These are phyloP conservation scores for Falciphora oryzae DNA, from an alignment of 2,329 filamentous ascomycete genomes.

Conservation along the genomic window DNA sequence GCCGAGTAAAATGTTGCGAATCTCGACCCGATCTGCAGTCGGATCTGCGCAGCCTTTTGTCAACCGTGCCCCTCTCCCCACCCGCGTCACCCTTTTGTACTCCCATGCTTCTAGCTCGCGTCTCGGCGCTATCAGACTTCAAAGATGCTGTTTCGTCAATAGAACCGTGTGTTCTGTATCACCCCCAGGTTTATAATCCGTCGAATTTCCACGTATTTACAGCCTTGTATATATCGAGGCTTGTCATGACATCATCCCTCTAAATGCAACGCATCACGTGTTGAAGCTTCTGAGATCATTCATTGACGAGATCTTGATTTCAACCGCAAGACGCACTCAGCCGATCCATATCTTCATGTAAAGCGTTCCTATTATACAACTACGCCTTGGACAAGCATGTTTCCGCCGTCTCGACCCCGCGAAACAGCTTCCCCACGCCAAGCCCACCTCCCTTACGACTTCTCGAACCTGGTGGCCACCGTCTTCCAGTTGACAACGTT, in stretches of 20 bases:
- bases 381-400: too few relatives aligned
- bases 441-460: neutral
- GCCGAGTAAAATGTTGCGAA: too few relatives aligned
- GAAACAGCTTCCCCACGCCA: neutral
- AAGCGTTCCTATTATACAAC: neutral
- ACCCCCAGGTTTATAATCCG: too few relatives aligned
- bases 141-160: too few relatives aligned
- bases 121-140: too few relatives aligned
- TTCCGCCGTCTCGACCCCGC: neutral
- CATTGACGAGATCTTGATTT: neutral
- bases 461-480: constrained; percentile 65
- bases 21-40: too few relatives aligned
- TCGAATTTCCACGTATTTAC: neutral
- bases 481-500: constrained; percentile 95
- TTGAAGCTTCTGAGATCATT: neutral
- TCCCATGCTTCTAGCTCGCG: too few relatives aligned
- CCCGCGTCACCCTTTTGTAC: too few relatives aligned
- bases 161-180: too few relatives aligned
- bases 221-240: neutral
- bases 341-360: neutral
- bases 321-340: neutral
- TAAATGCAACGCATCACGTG: neutral
- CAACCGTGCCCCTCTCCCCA: too few relatives aligned
- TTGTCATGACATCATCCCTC: neutral
- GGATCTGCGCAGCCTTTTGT: too few relatives aligned